Evolutionary conservation across 257 asterid genomes (phyloP), one percentile per base, ranked within the genome.

Genomic region (Nicotiana obtusifolia): DNA sequence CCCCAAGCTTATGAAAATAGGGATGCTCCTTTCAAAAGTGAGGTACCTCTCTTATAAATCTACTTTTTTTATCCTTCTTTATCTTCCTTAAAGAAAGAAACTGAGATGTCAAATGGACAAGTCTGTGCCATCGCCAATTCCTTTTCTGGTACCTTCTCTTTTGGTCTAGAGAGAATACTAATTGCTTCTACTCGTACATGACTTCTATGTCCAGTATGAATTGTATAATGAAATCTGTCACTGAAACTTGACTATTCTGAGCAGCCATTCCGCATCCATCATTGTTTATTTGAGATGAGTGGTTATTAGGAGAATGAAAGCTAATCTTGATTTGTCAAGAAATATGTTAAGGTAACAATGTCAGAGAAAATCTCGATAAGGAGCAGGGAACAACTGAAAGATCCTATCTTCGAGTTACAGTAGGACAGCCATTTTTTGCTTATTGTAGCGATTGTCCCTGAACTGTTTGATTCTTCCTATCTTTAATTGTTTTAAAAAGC

Each of bases 1-100:
- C 98, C 98, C 71, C 85, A 88, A 89, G 88, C 83, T 80, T 83
- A 89, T 82, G 82, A 78, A 31, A 73, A 81, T 87, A 81, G 91
- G 17, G 84, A 86, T 44, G 76, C 77, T 82, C 85, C 59, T 83
- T 60, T 93, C 41, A 83, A 75, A 80, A 86, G 88, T 77, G 98
- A 96, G 98, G 99, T 93, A 88, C 44, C 20, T 86, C 41, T 84
- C 20, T 61, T 75, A 49, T 49, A 7, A 75, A 28, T 64, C 28
- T 19, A 30, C 66, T 35, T 78, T 64, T 64, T 35, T 61, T n/a
- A 78, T 65, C 62, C 62, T 65, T 47, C n/a, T 49, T 65, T 64
- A 24, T 65, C 4, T 35, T 11, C 26, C 64, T 52, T 56, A 2
- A 68, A 24, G 8, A 20, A 41, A 10, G 14, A 35, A 14, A 80